These are phyloP conservation scores for Chlorella sp. DNA, from an alignment of 139 green algal genomes.

Conservation along the genomic window DNA sequence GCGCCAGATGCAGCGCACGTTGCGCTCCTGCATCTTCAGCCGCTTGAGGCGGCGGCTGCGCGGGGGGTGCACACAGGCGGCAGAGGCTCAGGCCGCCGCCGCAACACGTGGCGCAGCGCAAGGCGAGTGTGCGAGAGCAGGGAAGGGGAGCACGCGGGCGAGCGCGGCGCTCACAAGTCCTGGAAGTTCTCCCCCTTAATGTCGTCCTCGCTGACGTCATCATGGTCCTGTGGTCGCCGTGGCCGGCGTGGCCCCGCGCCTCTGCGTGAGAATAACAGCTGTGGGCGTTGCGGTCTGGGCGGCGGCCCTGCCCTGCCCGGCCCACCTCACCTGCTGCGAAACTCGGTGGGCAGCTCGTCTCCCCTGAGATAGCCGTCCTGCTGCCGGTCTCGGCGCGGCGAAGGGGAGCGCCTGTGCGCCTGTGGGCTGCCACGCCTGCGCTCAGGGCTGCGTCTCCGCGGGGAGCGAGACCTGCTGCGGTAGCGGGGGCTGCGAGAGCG, in stretches of 20 bases:
- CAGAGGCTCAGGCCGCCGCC: neutral
- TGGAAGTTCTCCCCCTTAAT: slow-evolving; percentile 33
- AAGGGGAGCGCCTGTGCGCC: slow-evolving; percentile 2
- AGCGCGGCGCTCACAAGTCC: slow-evolving; percentile 28
- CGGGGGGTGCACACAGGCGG: no score
- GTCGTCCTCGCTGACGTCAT: slow-evolving; percentile 44
- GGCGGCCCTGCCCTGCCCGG: neutral
- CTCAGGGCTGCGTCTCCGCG: neutral
- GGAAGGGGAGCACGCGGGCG: neutral
- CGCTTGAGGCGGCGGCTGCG: slow-evolving; percentile 73
- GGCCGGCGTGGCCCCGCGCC: neutral
- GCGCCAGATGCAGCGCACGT: slow-evolving; percentile 62
- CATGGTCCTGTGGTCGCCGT: neutral
- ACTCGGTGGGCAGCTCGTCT: slow-evolving; percentile 1
- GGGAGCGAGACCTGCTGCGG: neutral
- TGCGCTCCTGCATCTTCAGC: slow-evolving; percentile 62
- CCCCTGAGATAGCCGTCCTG: neutral
- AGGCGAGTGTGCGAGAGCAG: neutral
- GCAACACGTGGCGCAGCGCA: neutral
- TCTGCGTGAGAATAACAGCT: neutral
- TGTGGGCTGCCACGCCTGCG: slow-evolving; percentile 8
- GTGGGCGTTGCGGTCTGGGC: neutral
- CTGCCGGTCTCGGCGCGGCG: neutral
- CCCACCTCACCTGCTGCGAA: slow-evolving; percentile 2
- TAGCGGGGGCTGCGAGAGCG: no score